A percentile compares a stretch with the other conserved stretches of the same genome.
These are phyloP conservation scores for Alternaria gansuensis DNA, from an alignment of 2,329 filamentous ascomycete species.

Conservation along the genomic window DNA sequence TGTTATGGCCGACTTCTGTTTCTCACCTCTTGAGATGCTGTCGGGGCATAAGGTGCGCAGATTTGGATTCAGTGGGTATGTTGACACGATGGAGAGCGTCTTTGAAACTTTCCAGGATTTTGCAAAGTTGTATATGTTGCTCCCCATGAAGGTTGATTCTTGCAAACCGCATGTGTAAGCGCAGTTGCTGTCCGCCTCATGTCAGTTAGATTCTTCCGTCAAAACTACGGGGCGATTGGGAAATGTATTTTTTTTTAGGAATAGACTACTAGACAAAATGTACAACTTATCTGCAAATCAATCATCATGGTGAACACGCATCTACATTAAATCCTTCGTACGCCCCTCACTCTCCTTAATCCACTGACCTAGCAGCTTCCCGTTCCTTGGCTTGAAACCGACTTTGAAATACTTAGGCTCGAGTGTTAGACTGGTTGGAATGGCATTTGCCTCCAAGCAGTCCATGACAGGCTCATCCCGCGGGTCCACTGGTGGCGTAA, in stretches of 20 bases:
- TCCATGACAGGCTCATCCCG: conserved; percentile 57
- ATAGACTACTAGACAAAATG: background rate
- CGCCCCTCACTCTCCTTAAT: conserved; percentile 58
- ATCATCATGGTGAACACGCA: background rate
- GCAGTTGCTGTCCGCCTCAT: background rate
- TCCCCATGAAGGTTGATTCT: conserved; percentile 20
- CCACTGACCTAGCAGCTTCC: conserved; percentile 56
- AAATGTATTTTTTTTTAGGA: background rate
- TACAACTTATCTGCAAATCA: background rate
- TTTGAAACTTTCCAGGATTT: conserved; percentile 29
- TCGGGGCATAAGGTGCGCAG: conserved; percentile 20
- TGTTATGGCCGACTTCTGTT: conserved; percentile 18
- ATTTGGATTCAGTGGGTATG: conserved; percentile 24
- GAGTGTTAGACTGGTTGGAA: conserved; percentile 60
- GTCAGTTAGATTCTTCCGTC: background rate
- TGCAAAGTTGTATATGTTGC: conserved; percentile 19
- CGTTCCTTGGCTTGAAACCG: conserved; percentile 57
- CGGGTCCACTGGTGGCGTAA: conserved; percentile 53
- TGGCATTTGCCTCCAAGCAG: conserved; percentile 56
- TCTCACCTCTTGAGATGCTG: conserved; percentile 10
- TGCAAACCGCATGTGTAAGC: conserved; percentile 5
- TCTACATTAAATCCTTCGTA: conserved; percentile 53
- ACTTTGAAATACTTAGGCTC: conserved; percentile 63
- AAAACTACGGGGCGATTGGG: background rate
- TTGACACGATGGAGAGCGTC: conserved; percentile 23